Conservation (phyloP, 345 rosid species). For the Jatropha curcas region DNA sequence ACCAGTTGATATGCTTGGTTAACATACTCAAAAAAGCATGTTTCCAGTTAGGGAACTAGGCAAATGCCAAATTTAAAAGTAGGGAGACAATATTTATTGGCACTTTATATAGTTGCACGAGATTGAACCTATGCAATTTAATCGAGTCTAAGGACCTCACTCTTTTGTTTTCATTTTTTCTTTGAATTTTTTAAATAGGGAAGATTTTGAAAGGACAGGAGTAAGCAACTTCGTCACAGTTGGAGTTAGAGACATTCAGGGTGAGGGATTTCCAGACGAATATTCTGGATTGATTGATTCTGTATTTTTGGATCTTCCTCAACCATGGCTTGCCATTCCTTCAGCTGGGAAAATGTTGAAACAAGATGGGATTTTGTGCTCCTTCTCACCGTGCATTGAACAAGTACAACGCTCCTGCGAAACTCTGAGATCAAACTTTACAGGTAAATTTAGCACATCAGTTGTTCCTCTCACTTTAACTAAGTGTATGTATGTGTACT, state of each 20-base stretch:
- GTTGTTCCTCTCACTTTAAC: neutral
- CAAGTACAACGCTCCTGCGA: conserved; percentile 93
- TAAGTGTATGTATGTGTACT: too few relatives aligned
- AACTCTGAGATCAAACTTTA: conserved; percentile 62
- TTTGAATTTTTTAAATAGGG: conserved; percentile 42
- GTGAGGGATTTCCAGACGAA: conserved; percentile 83
- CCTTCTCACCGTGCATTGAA: conserved; percentile 96
- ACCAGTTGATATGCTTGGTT: neutral
- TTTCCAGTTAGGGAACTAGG: neutral
- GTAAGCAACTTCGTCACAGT: conserved; percentile 68
- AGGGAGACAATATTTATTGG: neutral
- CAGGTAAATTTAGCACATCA: conserved; percentile 41
- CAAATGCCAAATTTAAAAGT: neutral
- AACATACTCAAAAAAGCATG: neutral
- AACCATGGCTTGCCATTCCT: conserved; percentile 81
- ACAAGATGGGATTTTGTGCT: conserved; percentile 75
- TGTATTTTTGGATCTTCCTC: conserved; percentile 82
- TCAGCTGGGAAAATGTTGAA: conserved; percentile 84
- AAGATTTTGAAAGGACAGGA: conserved; percentile 83
- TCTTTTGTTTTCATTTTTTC: neutral
- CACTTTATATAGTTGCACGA: neutral
- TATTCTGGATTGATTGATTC: conserved; percentile 61
- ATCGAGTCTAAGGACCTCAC: neutral
- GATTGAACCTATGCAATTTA: neutral
- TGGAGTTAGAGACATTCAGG: conserved; percentile 89